These are phyloP conservation scores for Posidonia australis DNA, from an alignment of 106 monocot genomes.

Conservation along the genomic window DNA sequence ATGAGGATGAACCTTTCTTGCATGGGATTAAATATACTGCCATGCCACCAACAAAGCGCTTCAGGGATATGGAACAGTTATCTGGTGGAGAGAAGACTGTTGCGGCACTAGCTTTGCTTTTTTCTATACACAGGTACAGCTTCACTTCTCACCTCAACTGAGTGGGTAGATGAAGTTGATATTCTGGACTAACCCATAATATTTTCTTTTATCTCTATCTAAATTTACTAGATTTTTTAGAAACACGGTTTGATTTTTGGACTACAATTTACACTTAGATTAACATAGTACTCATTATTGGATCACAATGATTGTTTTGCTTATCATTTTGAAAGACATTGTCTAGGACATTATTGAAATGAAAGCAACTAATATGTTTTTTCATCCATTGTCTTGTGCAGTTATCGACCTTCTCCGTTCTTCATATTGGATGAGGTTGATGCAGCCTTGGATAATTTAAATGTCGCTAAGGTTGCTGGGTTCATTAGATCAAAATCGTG, in stretches of 20 bases:
- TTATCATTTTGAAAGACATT: no score
- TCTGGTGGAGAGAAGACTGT: conserved; percentile 99
- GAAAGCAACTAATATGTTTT: not conserved
- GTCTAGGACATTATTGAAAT: no score
- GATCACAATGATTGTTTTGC: no score
- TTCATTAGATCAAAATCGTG: conserved; percentile 93
- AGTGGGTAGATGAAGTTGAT: no score
- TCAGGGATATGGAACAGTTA: conserved; percentile 97
- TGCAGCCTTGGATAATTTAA: conserved; percentile 93
- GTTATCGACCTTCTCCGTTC: conserved; percentile 90
- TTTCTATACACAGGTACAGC: conserved; percentile 88
- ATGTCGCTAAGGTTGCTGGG: conserved; percentile 89
- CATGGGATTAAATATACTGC: conserved; percentile 98
- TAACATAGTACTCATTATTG: no score
- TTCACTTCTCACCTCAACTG: not conserved
- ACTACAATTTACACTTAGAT: not conserved
- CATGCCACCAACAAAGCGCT: conserved; percentile 98
- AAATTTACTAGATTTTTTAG: not conserved
- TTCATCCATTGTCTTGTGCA: conserved; percentile 16
- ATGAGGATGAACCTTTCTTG: conserved; percentile 95
- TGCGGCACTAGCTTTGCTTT: conserved; percentile 93
- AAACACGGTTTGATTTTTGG: no score
- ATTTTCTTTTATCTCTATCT: not conserved
- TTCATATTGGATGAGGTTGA: conserved; percentile 99
- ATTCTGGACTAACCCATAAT: no score